These are phyloP conservation scores for Brettanomyces nanus DNA, from an alignment of 805 yeast species.

Conservation along the genomic window DNA sequence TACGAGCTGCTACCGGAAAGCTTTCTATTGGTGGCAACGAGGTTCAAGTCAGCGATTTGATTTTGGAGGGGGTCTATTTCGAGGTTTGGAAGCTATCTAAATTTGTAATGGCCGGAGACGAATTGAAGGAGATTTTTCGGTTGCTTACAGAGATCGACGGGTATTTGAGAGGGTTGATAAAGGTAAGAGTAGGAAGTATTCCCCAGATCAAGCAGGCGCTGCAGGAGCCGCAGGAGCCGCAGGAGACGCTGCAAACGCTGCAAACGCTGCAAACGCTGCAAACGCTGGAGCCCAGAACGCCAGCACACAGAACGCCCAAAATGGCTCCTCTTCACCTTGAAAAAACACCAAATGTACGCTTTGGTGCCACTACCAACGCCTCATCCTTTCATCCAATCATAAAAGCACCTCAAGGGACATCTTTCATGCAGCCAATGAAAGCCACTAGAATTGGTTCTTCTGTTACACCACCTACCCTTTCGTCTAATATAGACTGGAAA, in stretches of 20 bases:
- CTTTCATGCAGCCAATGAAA: conserved; percentile 19
- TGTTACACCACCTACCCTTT: conserved; percentile 4
- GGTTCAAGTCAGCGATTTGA: conserved; percentile 21
- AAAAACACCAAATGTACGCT: no score
- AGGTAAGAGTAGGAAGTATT: no score
- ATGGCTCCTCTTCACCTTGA: no score
- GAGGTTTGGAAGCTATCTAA: conserved; percentile 27
- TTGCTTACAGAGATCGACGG: conserved; percentile 9
- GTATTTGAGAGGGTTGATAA: conserved; percentile 8
- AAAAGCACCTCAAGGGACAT: no score
- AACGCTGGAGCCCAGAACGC: no score
- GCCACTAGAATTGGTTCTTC: conserved; percentile 9
- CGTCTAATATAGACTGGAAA: conserved; percentile 3
- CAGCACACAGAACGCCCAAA: no score
- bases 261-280: no score
- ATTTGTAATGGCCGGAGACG: conserved; percentile 15
- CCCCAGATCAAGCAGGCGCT: no score
- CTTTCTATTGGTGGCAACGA: conserved; percentile 19
- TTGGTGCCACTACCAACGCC: no score
- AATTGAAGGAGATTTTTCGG: conserved; percentile 15
- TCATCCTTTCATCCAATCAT: no score
- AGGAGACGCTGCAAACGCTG: no score
- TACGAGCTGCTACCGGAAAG: conserved; percentile 14
- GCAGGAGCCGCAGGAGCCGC: no score
- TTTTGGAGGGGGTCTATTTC: conserved; percentile 24